phyloP scores from a whole-genome alignment of 495 filamentous ascomycete species.

The Aspergillus haitiensis region DNA sequence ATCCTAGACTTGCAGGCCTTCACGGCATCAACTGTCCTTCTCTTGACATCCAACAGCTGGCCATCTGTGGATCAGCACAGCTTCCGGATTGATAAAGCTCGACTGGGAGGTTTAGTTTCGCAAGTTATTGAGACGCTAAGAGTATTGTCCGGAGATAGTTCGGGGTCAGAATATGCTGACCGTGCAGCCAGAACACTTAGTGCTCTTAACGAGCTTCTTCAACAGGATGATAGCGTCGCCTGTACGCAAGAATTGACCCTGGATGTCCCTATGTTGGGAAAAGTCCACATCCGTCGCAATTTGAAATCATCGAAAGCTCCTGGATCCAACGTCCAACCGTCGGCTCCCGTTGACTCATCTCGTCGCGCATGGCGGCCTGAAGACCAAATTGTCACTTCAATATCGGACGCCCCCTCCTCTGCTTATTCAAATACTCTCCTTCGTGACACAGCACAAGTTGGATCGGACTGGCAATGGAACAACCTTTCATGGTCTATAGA shows the following conservation, averaged over 20 bases:
- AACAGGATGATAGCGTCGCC: slow-evolving; percentile 12
- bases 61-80: slow-evolving; percentile 16
- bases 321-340: not conserved
- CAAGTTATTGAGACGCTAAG: slow-evolving; percentile 23
- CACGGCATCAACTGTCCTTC: slow-evolving; percentile 29
- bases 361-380: not conserved
- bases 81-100: slow-evolving; percentile 15
- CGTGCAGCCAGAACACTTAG: slow-evolving; percentile 21
- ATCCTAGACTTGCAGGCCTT: slow-evolving; percentile 36
- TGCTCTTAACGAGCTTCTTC: slow-evolving; percentile 24
- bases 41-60: slow-evolving; percentile 25
- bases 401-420: not conserved
- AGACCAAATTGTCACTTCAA: not conserved
- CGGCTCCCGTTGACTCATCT: not conserved
- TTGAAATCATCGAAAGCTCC: not conserved
- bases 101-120: slow-evolving; percentile 4
- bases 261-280: slow-evolving; percentile 29
- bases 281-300: slow-evolving; percentile 30
- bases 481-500: slow-evolving; percentile 21
- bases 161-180: slow-evolving; percentile 21
- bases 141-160: slow-evolving; percentile 14
- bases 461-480: slow-evolving; percentile 5
- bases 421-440: not conserved
- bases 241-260: slow-evolving; percentile 22
- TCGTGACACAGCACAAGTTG: not conserved